Evolutionary conservation across 2,329 filamentous ascomycete genomes (phyloP).

Genomic region (Talaromyces pinophilus): DNA sequence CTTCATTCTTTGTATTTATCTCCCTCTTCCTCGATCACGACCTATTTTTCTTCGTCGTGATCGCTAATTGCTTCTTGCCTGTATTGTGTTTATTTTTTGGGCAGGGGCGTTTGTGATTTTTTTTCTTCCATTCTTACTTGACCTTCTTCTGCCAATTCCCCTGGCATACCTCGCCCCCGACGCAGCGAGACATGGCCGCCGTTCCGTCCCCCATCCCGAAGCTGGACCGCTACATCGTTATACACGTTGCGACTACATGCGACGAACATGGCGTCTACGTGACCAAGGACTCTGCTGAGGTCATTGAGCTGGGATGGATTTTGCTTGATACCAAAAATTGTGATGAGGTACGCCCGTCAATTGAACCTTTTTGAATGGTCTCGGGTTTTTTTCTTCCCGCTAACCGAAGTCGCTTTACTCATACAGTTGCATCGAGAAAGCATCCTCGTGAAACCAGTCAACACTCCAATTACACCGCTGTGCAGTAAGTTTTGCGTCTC

Average conservation of each 20-base stretch:
- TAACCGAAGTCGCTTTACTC: slow-evolving; percentile 33
- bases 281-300: slow-evolving; percentile 97
- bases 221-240: slow-evolving; percentile 95
- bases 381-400: slow-evolving; percentile 28
- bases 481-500: slow-evolving; percentile 75
- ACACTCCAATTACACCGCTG: slow-evolving; percentile 95
- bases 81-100: slow-evolving; percentile 19
- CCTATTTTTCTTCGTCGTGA: slow-evolving; percentile 22
- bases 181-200: slow-evolving; percentile 45
- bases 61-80: slow-evolving; percentile 21
- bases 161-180: slow-evolving; percentile 19
- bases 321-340: slow-evolving; percentile 86
- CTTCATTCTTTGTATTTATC: slow-evolving; percentile 23
- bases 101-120: slow-evolving; percentile 23
- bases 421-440: slow-evolving; percentile 86
- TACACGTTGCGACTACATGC: slow-evolving; percentile 97
- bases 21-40: slow-evolving; percentile 21
- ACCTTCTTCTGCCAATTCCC: slow-evolving; percentile 20
- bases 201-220: slow-evolving; percentile 61
- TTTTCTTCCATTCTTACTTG: slow-evolving; percentile 21
- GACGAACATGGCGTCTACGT: slow-evolving; percentile 99
- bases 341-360: slow-evolving; percentile 71
- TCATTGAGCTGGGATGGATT: slow-evolving; percentile 99
- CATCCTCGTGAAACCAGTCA: slow-evolving; percentile 95
- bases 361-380: slow-evolving; percentile 18